Conservation (phyloP, 2,329 filamentous ascomycete genomes). For the Elsinoe australis region DNA sequence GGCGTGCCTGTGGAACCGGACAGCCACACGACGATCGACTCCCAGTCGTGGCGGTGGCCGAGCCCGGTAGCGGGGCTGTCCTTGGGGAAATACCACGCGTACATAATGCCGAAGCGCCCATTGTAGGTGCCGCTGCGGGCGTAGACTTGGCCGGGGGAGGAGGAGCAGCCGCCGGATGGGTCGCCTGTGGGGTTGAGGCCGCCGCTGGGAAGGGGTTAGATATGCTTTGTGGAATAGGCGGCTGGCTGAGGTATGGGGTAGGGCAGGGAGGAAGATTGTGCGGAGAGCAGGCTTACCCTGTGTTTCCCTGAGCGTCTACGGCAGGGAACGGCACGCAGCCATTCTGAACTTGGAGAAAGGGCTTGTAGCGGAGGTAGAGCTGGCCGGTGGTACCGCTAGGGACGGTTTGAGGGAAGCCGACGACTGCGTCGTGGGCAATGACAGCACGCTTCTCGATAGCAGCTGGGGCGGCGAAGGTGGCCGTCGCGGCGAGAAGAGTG, state of each 20-base stretch:
- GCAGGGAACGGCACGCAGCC: conserved; percentile 58
- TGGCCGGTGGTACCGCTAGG: conserved; percentile 41
- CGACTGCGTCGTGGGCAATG: conserved; percentile 42
- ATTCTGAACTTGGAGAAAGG: conserved; percentile 47
- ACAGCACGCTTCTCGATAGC: conserved; percentile 34
- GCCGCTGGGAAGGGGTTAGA: conserved; percentile 30
- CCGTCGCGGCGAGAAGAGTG: conserved; percentile 17
- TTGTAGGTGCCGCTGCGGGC: conserved; percentile 38
- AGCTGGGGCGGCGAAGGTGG: conserved; percentile 17
- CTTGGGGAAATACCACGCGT: conserved; percentile 47
- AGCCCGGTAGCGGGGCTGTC: conserved; percentile 39
- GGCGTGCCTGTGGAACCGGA: conserved; percentile 33
- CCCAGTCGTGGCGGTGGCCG: conserved; percentile 51
- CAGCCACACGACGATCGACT: conserved; percentile 49
- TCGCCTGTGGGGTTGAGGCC: conserved; percentile 38
- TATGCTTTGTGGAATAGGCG: neutral
- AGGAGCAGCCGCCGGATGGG: conserved; percentile 36
- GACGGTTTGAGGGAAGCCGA: conserved; percentile 48
- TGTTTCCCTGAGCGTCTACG: conserved; percentile 52
- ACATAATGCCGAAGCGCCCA: conserved; percentile 44
- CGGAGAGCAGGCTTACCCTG: conserved; percentile 37
- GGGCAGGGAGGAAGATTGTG: neutral
- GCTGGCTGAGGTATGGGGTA: neutral
- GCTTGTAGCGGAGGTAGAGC: conserved; percentile 50
- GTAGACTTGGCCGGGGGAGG: conserved; percentile 46